phyloP scores from a whole-genome alignment of 257 asterid genomes.

The Scutellaria galericulata region DNA sequence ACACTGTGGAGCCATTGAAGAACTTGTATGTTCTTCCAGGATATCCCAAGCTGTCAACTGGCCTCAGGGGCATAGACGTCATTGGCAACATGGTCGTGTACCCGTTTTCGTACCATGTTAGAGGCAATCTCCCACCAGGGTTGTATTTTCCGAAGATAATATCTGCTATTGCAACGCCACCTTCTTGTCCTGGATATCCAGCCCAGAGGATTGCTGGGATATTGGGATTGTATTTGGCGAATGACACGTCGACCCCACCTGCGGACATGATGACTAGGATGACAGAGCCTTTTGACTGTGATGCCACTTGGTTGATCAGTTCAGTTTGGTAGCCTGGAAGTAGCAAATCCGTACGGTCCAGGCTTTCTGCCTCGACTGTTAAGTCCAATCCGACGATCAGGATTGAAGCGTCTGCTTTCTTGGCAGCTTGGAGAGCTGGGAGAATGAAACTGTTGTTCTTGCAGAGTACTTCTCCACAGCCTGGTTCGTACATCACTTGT shows the following conservation, averaged over 20 bases:
- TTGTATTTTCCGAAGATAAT: slow-evolving; percentile 51
- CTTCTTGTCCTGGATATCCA: slow-evolving; percentile 59
- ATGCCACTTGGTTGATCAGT: slow-evolving; percentile 44
- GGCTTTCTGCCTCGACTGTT: slow-evolving; percentile 44
- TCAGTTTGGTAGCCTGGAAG: slow-evolving; percentile 52
- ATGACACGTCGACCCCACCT: slow-evolving; percentile 50
- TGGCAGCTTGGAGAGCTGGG: slow-evolving; percentile 48
- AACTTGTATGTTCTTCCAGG: slow-evolving; percentile 61
- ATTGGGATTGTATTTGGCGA: slow-evolving; percentile 38
- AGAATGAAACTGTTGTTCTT: slow-evolving; percentile 23
- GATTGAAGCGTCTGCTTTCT: slow-evolving; percentile 45
- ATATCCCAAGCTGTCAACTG: slow-evolving; percentile 37
- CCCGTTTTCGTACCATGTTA: slow-evolving; percentile 46
- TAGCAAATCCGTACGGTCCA: slow-evolving; percentile 40
- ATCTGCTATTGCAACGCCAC: slow-evolving; percentile 55
- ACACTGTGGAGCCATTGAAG: slow-evolving; percentile 46
- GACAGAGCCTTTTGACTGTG: slow-evolving; percentile 44
- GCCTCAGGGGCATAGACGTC: slow-evolving; percentile 50
- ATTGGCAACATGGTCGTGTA: slow-evolving; percentile 42
- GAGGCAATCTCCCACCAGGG: slow-evolving; percentile 55
- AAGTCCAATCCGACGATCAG: slow-evolving; percentile 47
- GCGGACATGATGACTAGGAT: slow-evolving; percentile 53
- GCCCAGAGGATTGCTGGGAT: slow-evolving; percentile 52
- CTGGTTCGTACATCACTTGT: slow-evolving; percentile 36
- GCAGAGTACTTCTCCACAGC: slow-evolving; percentile 50